Evolutionary conservation across 306 rosid genomes (phyloP), one percentile per base, ranked within the genome.

Genomic region (Hippophae rhamnoides): DNA sequence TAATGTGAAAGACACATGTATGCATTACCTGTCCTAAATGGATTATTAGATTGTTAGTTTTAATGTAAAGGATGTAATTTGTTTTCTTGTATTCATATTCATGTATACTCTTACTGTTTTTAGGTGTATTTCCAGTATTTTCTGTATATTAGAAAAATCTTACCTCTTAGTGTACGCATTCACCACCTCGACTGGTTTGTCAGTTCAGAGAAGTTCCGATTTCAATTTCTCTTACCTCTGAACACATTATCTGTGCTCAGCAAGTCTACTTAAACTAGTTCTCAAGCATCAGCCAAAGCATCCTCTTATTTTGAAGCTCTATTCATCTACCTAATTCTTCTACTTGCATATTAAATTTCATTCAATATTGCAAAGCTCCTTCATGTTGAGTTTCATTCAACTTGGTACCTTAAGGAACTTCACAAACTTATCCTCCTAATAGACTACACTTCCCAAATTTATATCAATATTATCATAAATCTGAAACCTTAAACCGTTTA

Each of bases 251-350:
- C 23, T 70, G 57, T 70, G 57, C 79, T 80, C 54, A 62, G 50
- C 65, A 68, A 60, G 71, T 68, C 86, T 77, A 73, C 83, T 66
- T 79, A 77, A 73, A 75, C 71, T 27, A 60, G 54, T 59, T 69
- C 57, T 68, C 38, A 31, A 31, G 66, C 60, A 62, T 67, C 58
- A 27, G 78, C 64, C 56, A 57, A 54, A 58, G 70, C 25, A 65
- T 47, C 71, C 51, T 60, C 66, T 64, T 72, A 67, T 67, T 67
- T 60, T 14, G 60, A 62, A 73, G 50, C 46, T 67, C 42, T 54
- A 63, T 53, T 13, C 7, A 5, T 43, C 48, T 48, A 42, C 8
- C 65, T 66, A 41, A 52, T 46, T 47, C 52, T 52, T 25, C 13
- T 40, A 23, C 31, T 57, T 41, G n/a, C 38, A 10, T 48, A 54